Base-by-base conservation (phyloP, 2,329 filamentous ascomycete species). In the Paraphoma sp. region DNA sequence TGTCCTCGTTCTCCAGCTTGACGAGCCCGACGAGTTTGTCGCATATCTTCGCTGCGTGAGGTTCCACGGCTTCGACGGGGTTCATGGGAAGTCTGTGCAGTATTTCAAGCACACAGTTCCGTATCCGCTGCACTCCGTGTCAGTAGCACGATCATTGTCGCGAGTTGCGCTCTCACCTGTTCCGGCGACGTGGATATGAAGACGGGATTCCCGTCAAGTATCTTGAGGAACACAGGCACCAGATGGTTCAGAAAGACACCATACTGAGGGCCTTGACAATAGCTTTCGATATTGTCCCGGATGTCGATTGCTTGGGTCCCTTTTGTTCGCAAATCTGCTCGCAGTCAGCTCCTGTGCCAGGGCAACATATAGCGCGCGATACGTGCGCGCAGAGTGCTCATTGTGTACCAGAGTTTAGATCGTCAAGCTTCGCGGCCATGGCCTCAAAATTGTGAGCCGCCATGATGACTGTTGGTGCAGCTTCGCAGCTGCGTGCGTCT, bases 1-100 rank as follows among this genome's bases (percentile, higher is more conserved):
- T 99, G 62, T 99, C 95, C 79, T 99, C 95, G 69, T 99, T 99
- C 78, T 99, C 95, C 42, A 87, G 89, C 65, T 89, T 88, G 57
- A 98, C 93, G 56, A 99, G 81, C 52, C 87, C 86, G 88, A 98
- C 94, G 61, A 98, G 84, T 64, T 96, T 84, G 72, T 97, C 93
- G 57, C 97, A 92, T 58, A 96, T 89, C 73, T 96, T 92, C 63
- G 88, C 86, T 40, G 94, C 93, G 76, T 94, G 96, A 0, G 89
- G 90, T 75, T 98, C 93, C 78, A 97, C 89, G 1, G 87, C 87
- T 68, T 97, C 93, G 51, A 87, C 79, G 1, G 92, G 89, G 40
- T 84, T 87, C 84, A 82, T 88, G 67, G 78, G 93, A 83, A 99
- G 79, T 62, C 95, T 88, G 78, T 98, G 93, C 30, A 99, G 83